These are phyloP conservation scores for Gillenia trifoliata DNA, from an alignment of 306 rosid genomes.

Conservation along the genomic window DNA sequence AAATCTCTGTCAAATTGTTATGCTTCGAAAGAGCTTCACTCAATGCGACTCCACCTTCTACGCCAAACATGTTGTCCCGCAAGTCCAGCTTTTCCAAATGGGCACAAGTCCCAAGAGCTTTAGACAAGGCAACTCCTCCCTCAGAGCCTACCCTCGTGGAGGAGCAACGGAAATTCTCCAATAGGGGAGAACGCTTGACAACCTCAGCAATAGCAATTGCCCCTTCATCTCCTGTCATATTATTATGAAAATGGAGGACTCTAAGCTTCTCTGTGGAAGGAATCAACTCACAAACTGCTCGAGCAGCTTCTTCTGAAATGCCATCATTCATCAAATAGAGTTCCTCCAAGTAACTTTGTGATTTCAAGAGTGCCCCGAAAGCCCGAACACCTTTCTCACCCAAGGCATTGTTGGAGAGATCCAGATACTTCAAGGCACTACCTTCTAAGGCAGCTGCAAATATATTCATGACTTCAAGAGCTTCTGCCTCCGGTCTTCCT, in stretches of 20 bases:
- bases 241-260: slow-evolving; percentile 75
- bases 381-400: slow-evolving; percentile 95
- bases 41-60: slow-evolving; percentile 69
- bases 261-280: slow-evolving; percentile 75
- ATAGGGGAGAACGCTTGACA: slow-evolving; percentile 56
- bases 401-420: slow-evolving; percentile 83
- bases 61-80: slow-evolving; percentile 90
- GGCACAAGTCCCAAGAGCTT: slow-evolving; percentile 54
- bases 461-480: slow-evolving; percentile 69
- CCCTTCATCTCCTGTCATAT: slow-evolving; percentile 87
- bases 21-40: slow-evolving; percentile 71
- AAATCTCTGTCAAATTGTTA: slow-evolving; percentile 57
- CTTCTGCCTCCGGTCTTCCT: slow-evolving; percentile 80
- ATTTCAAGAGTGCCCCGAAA: slow-evolving; percentile 70
- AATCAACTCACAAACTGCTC: slow-evolving; percentile 68
- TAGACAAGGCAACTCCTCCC: slow-evolving; percentile 80
- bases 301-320: slow-evolving; percentile 86
- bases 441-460: slow-evolving; percentile 77
- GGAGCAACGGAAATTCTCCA: slow-evolving; percentile 85
- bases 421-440: slow-evolving; percentile 53
- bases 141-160: slow-evolving; percentile 68
- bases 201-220: slow-evolving; percentile 68
- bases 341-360: slow-evolving; percentile 69
- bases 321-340: slow-evolving; percentile 86
- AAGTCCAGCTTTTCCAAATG: slow-evolving; percentile 75